phyloP scores from a whole-genome alignment of 2,329 filamentous ascomycete genomes.

The Cylindrodendrum hubeiense region DNA sequence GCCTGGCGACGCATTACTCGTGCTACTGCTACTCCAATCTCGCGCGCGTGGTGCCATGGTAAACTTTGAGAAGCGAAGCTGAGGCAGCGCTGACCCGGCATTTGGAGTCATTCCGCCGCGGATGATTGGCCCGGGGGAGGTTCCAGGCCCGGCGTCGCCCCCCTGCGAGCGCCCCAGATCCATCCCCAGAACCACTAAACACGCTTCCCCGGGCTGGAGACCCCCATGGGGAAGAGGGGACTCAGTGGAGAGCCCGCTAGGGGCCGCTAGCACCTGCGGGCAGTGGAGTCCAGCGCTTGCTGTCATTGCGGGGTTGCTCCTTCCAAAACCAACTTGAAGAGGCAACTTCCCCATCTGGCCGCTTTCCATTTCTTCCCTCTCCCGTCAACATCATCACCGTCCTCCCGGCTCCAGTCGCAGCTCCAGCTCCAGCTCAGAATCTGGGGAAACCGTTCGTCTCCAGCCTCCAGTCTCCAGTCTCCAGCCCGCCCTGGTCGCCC shows the following conservation, averaged over 20 bases:
- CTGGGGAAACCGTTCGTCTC: conserved; percentile 4
- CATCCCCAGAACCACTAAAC: conserved; percentile 12
- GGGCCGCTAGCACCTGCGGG: background rate
- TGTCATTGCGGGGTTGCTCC: conserved; percentile 2
- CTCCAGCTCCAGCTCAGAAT: background rate
- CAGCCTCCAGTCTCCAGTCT: conserved; percentile 1
- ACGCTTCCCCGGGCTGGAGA: background rate
- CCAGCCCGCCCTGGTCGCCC: background rate
- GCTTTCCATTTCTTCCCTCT: conserved; percentile 8
- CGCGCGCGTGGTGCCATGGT: background rate
- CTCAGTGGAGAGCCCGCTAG: conserved; percentile 2
- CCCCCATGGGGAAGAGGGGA: conserved; percentile 34
- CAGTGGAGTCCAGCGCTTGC: background rate
- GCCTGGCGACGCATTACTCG: conserved; percentile 16
- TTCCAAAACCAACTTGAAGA: conserved; percentile 24
- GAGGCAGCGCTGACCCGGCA: background rate
- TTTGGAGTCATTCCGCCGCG: background rate
- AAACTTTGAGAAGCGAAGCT: background rate
- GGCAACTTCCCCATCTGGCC: conserved; percentile 32
- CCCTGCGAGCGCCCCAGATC: conserved; percentile 22
- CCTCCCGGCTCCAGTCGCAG: conserved; percentile 8
- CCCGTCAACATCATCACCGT: conserved; percentile 16
- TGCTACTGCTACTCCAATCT: conserved; percentile 10
- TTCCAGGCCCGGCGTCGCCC: conserved; percentile 24
- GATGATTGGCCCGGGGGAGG: conserved; percentile 27